Conservation (phyloP, 176 grass and related monocot genomes). For the Olyra latifolia region DNA sequence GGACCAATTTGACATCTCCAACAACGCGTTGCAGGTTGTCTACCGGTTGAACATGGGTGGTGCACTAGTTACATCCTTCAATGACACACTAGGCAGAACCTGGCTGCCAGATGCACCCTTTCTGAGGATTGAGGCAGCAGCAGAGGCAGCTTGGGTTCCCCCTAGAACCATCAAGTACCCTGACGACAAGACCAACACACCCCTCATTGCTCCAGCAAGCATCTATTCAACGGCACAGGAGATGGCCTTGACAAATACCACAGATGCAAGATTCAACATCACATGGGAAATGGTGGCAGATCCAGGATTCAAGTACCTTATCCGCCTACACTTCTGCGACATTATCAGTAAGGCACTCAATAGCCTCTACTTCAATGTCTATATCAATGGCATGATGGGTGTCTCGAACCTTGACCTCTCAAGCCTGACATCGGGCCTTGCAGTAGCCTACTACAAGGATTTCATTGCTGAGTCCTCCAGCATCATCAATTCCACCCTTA, state of each 20-base stretch:
- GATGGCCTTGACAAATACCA: constrained; percentile 65
- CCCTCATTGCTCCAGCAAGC: constrained; percentile 66
- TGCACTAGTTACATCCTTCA: constrained; percentile 47
- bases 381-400: constrained; percentile 79
- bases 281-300: constrained; percentile 76
- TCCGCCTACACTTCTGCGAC: constrained; percentile 86
- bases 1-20: constrained; percentile 56
- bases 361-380: constrained; percentile 87
- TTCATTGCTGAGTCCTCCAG: constrained; percentile 71
- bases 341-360: constrained; percentile 87
- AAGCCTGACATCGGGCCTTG: constrained; percentile 71
- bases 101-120: constrained; percentile 69
- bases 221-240: constrained; percentile 79
- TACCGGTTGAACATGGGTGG: constrained; percentile 84
- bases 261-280: constrained; percentile 70
- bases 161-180: constrained; percentile 73
- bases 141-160: constrained; percentile 53
- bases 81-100: constrained; percentile 73
- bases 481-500: constrained; percentile 72
- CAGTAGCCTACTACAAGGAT: constrained; percentile 77
- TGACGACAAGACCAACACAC: constrained; percentile 61
- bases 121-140: constrained; percentile 62
- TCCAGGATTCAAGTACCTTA: constrained; percentile 70
- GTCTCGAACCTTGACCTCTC: constrained; percentile 69
- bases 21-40: constrained; percentile 71